Base-by-base conservation (phyloP, 1,284 basidiomycete genomes). In the Malassezia dermatis region DNA sequence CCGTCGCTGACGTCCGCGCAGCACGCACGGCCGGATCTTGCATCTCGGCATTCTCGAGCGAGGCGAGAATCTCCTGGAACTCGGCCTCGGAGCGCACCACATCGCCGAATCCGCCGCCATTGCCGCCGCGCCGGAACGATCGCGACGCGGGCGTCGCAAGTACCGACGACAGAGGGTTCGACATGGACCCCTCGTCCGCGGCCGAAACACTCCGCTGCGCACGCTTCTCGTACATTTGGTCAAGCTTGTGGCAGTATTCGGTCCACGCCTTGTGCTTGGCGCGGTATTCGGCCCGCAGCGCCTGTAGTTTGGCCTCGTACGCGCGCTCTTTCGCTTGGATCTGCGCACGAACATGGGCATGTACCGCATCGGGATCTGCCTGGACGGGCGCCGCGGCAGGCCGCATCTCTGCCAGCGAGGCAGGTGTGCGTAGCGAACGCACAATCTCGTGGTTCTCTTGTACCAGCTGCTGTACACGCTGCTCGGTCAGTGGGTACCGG, bases 51-150 rank as follows among this genome's bases (percentile, higher is more conserved):
- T 86, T 88, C 44, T 89, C 90, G 35, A 95, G 78, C 66, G 85
- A 89, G 11, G 88, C 89, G 52, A 96, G 84, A 69, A 96, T 91
- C 76, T 91, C 89, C 69, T 95, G 87, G 82, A 95, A 91, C 78
- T 96, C 93, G 53, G 94, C 81, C 75, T 96, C 93, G 17, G 89
- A 90, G 1, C 89, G 83, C 11, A 93, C 90, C 7, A 88, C 85
- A 75, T 96, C 91, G 21, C 89, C 88, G 59, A 89, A 79, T 13
- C 65, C 67, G 12, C 64, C 58, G 5, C 66, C 69, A 4, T 59
- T 39, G 39, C 37, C 48, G 15, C 54, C 49, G 8, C 54, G 54
- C 19, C 54, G 42, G 43, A 37, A 51, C 2, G 35, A 30, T 10
- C 54, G 54, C 42, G 54, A 37, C 3, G 48, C 23, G 13, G 47